Percentiles rank a stretch among this genome's conserved stretches.
Conservation (phyloP, 768 basidiomycete genomes). For the Lentinula guzmanii region DNA sequence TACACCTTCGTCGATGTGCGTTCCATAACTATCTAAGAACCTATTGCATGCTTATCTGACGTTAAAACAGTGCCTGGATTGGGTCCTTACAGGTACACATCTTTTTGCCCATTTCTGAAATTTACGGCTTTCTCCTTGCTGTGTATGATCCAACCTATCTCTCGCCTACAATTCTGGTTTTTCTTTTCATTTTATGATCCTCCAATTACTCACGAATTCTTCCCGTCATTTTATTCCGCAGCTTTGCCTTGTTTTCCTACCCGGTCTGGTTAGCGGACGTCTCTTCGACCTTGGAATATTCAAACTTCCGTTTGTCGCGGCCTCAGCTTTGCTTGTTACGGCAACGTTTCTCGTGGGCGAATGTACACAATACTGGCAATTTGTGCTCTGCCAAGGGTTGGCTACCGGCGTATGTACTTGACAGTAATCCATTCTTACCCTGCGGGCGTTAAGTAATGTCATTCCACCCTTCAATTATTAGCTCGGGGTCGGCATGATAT, state of each 20-base stretch:
- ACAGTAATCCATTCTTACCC: background rate
- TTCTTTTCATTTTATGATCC: background rate
- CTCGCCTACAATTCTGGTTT: background rate
- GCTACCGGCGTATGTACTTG: slow-evolving; percentile 34
- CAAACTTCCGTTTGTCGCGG: slow-evolving; percentile 29
- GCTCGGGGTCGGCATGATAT: slow-evolving; percentile 36
- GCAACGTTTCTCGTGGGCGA: slow-evolving; percentile 43
- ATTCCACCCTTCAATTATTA: slow-evolving; percentile 3
- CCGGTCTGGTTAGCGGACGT: slow-evolving; percentile 38
- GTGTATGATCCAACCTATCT: background rate
- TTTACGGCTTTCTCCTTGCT: background rate
- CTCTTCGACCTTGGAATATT: slow-evolving; percentile 48
- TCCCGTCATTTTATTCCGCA: slow-evolving; percentile 9
- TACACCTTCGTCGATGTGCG: slow-evolving; percentile 13
- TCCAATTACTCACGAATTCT: too few relatives aligned
- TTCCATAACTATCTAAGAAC: background rate
- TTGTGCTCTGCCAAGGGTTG: slow-evolving; percentile 49
- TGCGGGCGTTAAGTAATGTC: too few relatives aligned
- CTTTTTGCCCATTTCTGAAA: background rate
- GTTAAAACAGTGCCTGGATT: slow-evolving; percentile 41
- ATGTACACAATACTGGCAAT: slow-evolving; percentile 50
- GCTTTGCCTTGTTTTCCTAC: slow-evolving; percentile 36
- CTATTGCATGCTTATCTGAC: background rate
- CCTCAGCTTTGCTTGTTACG: slow-evolving; percentile 28
- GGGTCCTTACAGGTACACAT: slow-evolving; percentile 44